Percentiles rank a stretch among this genome's conserved stretches.
phyloP scores from a whole-genome alignment of 768 basidiomycete genomes.

The Trametes cubensis region DNA sequence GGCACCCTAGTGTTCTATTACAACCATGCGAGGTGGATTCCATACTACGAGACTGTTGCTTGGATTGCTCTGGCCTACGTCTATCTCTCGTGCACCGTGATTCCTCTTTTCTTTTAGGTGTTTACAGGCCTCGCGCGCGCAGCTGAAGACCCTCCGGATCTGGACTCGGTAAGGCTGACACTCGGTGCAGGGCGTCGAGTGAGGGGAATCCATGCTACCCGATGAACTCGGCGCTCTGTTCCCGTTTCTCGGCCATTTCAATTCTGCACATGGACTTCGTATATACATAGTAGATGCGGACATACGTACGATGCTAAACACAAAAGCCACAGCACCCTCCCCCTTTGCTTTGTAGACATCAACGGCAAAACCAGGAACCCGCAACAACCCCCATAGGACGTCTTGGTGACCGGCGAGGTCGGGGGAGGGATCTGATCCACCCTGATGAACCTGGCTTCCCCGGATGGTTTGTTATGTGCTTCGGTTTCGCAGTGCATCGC shows the following conservation, averaged over 20 bases:
- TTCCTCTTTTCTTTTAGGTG: slow-evolving; percentile 1
- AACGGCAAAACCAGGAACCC: background rate
- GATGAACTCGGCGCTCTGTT: background rate
- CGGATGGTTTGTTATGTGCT: slow-evolving; percentile 1
- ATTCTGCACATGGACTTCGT: too few species aligned
- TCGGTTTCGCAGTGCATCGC: background rate
- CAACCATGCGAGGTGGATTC: background rate
- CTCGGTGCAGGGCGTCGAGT: slow-evolving; percentile 1
- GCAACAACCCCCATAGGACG: background rate
- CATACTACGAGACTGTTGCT: background rate
- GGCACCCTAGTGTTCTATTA: background rate
- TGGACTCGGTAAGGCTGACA: slow-evolving; percentile 9
- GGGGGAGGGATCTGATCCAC: slow-evolving; percentile 14
- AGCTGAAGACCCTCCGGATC: background rate
- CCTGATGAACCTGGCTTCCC: background rate
- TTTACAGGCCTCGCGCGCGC: slow-evolving; percentile 3
- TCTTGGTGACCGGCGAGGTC: background rate
- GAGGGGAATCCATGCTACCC: slow-evolving; percentile 11
- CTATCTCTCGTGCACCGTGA: background rate
- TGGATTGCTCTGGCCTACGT: background rate
- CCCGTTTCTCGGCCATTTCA: background rate
- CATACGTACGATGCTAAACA: background rate
- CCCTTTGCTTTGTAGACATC: background rate
- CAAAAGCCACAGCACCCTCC: background rate
- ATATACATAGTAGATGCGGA: background rate